These are phyloP conservation scores for Dioszegia hungarica DNA, from an alignment of 768 basidiomycete genomes.

Conservation along the genomic window DNA sequence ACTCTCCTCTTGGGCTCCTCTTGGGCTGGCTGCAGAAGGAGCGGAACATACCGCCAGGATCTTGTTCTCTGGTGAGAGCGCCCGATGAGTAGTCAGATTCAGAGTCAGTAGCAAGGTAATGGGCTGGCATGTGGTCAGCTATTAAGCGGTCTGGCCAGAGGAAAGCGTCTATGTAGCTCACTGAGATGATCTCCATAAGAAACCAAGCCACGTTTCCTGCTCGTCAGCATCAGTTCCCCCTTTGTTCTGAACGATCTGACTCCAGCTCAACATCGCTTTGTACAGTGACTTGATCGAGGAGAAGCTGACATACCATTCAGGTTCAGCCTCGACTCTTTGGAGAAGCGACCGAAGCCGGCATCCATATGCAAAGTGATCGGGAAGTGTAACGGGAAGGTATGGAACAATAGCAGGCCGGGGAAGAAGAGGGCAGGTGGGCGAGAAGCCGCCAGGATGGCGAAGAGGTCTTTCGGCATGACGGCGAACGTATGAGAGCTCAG, in stretches of 20 bases:
- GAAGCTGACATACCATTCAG: conserved; percentile 62
- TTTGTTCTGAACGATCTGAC: too few species aligned
- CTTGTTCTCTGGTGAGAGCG: conserved; percentile 12
- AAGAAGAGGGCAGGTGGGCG: conserved; percentile 24
- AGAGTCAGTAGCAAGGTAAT: conserved; percentile 35
- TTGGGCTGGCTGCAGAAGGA: too few species aligned
- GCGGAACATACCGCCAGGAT: conserved; percentile 25
- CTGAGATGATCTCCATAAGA: conserved; percentile 43
- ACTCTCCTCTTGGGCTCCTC: background rate
- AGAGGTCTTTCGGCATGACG: conserved; percentile 3
- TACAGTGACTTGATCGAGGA: too few species aligned
- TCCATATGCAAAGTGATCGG: conserved; percentile 54
- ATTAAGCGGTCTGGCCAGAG: background rate
- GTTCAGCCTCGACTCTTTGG: conserved; percentile 53
- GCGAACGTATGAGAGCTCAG: background rate
- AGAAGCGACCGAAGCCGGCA: conserved; percentile 77
- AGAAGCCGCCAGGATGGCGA: conserved; percentile 1
- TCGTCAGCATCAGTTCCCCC: background rate
- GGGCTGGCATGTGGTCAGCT: conserved; percentile 21
- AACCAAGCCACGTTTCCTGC: conserved; percentile 45
- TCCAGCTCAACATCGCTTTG: too few species aligned
- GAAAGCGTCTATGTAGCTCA: conserved; percentile 11
- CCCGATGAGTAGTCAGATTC: background rate
- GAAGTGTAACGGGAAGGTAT: conserved; percentile 43
- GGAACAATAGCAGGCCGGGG: conserved; percentile 29